Evolutionary conservation across 495 filamentous ascomycete species (phyloP), one percentile per base, ranked within the genome.

Genomic region (Aspergillus nidulans): DNA sequence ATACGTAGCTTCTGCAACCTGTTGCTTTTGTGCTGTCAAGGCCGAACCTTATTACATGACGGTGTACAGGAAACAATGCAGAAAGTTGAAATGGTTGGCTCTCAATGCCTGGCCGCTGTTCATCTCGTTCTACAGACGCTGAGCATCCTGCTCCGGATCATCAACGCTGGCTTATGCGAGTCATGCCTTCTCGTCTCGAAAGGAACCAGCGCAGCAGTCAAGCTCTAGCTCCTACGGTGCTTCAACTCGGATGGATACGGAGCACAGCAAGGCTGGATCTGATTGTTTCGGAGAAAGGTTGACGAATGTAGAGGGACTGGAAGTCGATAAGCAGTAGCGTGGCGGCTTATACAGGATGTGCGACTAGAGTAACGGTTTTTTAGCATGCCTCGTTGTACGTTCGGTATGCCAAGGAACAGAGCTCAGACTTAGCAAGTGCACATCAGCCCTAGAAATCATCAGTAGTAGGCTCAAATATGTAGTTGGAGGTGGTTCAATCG

Each of bases 21-120:
- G 30, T 34, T 34, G 30, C 9, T 2, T 12, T 39, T 56, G 36
- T 44, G 53, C 25, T 56, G 45, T 56, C 38, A 44, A 23, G 25
- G 13, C 36, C 5, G 36, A 56, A 56, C 24, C 18, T 49, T 49
- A 43, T 32, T 49, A 18, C 23, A 49, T 43, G 25, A 36, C 25
- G 23, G 30, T 45, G 41, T 38, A 46, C 30, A 28, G 30, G 9
- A 15, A 12, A 16, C 20, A n/a, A 26, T 13, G 43, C 16, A 28
- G 30, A 0, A 16, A 39, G 16, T n/a, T 55, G 19, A n/a, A 20
- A 21, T 55, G 52, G 43, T 55, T 55, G 52, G 52, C 21, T 52
- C 1, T 30, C 16, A 10, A 2, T 30, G 23, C 28, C 23, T 42
- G 49, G 38, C 49, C 38, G 49, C 49, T 52, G 49, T 36, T 52